These are phyloP conservation scores for Gossypium australe DNA, from an alignment of 345 rosid genomes.

Conservation along the genomic window DNA sequence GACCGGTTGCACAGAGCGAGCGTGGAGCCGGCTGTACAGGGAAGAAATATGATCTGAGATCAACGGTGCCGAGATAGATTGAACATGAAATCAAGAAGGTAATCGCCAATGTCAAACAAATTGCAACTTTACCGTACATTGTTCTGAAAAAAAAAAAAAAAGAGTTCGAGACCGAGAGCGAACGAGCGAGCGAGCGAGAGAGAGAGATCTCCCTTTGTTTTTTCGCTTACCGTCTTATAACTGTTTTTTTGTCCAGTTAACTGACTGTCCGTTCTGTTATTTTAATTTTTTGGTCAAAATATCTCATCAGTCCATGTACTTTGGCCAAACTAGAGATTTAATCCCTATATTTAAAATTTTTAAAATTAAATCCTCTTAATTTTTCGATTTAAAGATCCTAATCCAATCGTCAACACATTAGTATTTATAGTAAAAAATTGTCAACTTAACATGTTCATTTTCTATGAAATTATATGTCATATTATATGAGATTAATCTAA, in stretches of 20 bases:
- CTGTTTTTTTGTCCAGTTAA: neutral
- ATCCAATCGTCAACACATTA: no score
- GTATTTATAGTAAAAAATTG: no score
- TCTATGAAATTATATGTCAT: no score
- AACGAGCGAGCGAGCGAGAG: neutral
- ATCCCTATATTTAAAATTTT: no score
- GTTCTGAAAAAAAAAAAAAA: neutral
- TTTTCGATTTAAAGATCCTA: no score
- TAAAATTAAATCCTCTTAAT: no score
- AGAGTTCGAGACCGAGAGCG: neutral
- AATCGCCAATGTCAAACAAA: conserved; percentile 29
- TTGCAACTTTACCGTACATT: conserved; percentile 41
- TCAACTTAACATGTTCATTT: no score
- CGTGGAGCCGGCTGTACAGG: conserved; percentile 24
- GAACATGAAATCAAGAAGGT: conserved; percentile 45
- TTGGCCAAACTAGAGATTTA: no score
- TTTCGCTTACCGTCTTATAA: neutral
- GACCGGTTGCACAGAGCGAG: conserved; percentile 23
- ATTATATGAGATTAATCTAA: no score
- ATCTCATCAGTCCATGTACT: no score
- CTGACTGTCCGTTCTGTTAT: neutral
- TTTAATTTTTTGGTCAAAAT: neutral
- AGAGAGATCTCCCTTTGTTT: neutral
- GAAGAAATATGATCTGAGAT: conserved; percentile 57
- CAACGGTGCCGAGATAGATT: conserved; percentile 46